Percentiles rank a stretch among this genome's conserved stretches.
Conservation (phyloP, 805 yeast species). For the Hanseniaspora clermontiae region DNA sequence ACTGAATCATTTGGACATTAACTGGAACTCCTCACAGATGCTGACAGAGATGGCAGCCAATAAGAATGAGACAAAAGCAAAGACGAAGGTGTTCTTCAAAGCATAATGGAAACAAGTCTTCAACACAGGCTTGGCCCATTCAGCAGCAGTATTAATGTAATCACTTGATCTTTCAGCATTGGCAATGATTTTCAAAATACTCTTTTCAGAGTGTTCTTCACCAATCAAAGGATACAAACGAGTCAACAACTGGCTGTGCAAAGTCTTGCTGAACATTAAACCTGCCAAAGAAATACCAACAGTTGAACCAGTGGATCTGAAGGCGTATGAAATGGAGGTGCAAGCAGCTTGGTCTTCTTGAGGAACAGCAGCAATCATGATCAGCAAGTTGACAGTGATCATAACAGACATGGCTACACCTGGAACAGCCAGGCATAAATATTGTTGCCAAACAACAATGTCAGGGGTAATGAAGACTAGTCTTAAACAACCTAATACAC, state of each 20-base stretch:
- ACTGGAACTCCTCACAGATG: slow-evolving; percentile 44
- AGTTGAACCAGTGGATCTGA: slow-evolving; percentile 77
- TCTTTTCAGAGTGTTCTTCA: slow-evolving; percentile 27
- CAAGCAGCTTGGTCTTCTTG: slow-evolving; percentile 62
- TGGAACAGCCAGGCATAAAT: slow-evolving; percentile 35
- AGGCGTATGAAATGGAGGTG: slow-evolving; percentile 81
- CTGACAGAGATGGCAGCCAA: slow-evolving; percentile 30
- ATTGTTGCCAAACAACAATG: slow-evolving; percentile 33
- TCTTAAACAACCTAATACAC: slow-evolving; percentile 35
- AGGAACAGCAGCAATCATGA: slow-evolving; percentile 64
- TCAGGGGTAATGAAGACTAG: slow-evolving; percentile 27
- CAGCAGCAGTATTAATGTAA: slow-evolving; percentile 43
- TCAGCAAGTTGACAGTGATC: slow-evolving; percentile 52
- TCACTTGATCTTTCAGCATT: slow-evolving; percentile 46
- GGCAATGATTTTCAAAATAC: slow-evolving; percentile 35
- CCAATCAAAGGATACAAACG: slow-evolving; percentile 28
- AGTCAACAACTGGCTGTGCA: slow-evolving; percentile 24
- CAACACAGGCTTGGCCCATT: slow-evolving; percentile 35
- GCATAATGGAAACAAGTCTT: slow-evolving; percentile 40
- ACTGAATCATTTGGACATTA: slow-evolving; percentile 30
- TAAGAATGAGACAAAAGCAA: slow-evolving; percentile 28
- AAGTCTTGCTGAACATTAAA: slow-evolving; percentile 43
- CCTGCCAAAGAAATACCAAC: slow-evolving; percentile 62
- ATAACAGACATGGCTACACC: slow-evolving; percentile 46
- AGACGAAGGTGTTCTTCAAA: slow-evolving; percentile 42